Base-by-base conservation (phyloP, 805 yeast species). In the Saccharomycopsis sp. region DNA sequence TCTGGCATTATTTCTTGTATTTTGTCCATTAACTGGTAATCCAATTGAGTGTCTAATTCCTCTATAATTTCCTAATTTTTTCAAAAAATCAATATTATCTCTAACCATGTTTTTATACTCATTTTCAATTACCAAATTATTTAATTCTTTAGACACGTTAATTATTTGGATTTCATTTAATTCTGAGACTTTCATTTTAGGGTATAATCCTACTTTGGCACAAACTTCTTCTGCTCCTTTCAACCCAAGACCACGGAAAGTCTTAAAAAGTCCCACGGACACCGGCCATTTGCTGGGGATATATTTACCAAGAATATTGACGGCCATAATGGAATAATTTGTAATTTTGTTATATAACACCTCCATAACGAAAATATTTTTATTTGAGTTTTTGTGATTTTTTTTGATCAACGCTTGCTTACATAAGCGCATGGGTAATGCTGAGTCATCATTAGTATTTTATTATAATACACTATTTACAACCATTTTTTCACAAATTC, bases 121-220 rank as follows among this genome's bases (percentile, higher is more conserved):
- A 37, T 86, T 85, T 55, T 88, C 97, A 37, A 89, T 81, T 9
- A 83, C 74, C 70, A 83, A 69, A 31, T 76, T 80, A 1, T 94
- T 75, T 36, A 92, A 67, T 58, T 92, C 96, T 58, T 87, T 89
- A 29, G 95, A 81, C 34, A 92, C 67, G 27, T 82, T 75, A 74
- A 89, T 71, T 34, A 87, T 70, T 52, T 87, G 94, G 21, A 86
- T 83, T 61, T 92, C 97, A 21, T 81, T 67, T 29, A 92, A 71
- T 61, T 92, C 95, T 58, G 84, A 92, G 83, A 88, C 80, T 62
- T 95, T 76, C 94, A 89, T 88, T 57, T 72, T 68, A 34, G 97
- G 97, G 55, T 88, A 89, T 45, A 92, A 72, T 9, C 95, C 96
- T 18, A 89, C 74, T 56, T 77, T 85, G 30, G 96, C 78, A 58